Conservation (phyloP, 352 stramenopile genomes). For the Phytophthora tubulina region DNA sequence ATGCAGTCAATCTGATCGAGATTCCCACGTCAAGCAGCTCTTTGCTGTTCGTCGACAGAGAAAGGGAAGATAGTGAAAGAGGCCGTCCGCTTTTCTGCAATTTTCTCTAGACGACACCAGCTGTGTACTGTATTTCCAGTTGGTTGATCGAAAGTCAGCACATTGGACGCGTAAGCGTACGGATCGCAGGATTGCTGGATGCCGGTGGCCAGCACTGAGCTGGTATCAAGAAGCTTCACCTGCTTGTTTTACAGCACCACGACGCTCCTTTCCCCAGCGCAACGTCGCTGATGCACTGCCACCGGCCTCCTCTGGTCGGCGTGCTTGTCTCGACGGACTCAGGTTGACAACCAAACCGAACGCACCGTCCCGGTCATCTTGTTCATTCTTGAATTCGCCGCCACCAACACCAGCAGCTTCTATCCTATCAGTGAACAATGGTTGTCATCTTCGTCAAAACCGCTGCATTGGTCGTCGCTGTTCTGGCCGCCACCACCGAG, state of each 20-base stretch:
- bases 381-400: conserved; percentile 43
- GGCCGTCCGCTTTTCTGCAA: conserved; percentile 8
- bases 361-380: conserved; percentile 10
- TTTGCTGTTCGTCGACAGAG: conserved; percentile 5
- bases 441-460: conserved; percentile 37
- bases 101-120: conserved; percentile 13
- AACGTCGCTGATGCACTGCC: background rate
- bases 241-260: background rate
- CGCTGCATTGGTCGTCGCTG: conserved; percentile 24
- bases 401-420: conserved; percentile 2
- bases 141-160: conserved; percentile 3
- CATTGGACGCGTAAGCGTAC: background rate
- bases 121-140: conserved; percentile 4
- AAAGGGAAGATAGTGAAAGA: background rate
- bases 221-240: background rate
- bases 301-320: conserved; percentile 20
- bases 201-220: background rate
- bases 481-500: conserved; percentile 34
- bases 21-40: conserved; percentile 2
- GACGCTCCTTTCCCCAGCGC: conserved; percentile 23
- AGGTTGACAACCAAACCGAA: background rate
- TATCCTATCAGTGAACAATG: conserved; percentile 34
- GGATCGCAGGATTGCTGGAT: no score
- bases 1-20: background rate
- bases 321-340: background rate